phyloP scores from a whole-genome alignment of 345 rosid species.

The Arabis hirsuta region DNA sequence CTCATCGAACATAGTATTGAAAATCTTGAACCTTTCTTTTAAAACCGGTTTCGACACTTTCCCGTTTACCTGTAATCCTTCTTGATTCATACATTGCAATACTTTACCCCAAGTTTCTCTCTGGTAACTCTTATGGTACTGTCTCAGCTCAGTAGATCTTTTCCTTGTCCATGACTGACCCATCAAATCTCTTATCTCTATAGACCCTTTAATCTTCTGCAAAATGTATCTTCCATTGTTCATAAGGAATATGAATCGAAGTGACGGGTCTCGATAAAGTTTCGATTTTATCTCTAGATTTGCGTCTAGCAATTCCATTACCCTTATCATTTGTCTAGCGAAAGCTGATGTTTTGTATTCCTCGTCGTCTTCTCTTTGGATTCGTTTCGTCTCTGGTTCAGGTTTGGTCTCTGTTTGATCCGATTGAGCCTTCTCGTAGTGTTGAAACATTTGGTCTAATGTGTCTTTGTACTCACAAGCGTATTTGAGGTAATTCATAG shows the following conservation, averaged over 20 bases:
- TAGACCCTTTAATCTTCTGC: conserved; percentile 72
- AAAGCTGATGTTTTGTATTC: conserved; percentile 48
- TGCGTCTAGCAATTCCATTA: conserved; percentile 75
- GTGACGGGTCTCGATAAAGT: conserved; percentile 62
- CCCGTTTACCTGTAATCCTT: conserved; percentile 68
- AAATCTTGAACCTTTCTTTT: conserved; percentile 80
- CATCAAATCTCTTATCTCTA: conserved; percentile 65
- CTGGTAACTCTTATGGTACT: conserved; percentile 77
- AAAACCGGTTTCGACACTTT: conserved; percentile 66
- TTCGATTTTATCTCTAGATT: conserved; percentile 66
- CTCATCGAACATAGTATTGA: conserved; percentile 81
- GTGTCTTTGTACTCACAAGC: conserved; percentile 79
- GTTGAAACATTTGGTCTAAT: conserved; percentile 65
- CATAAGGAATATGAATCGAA: conserved; percentile 81
- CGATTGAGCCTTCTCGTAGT: conserved; percentile 37
- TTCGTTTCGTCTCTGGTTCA: conserved; percentile 34
- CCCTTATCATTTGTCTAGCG: conserved; percentile 47
- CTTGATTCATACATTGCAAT: conserved; percentile 63
- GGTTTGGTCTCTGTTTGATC: conserved; percentile 16
- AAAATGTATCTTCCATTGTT: conserved; percentile 85
- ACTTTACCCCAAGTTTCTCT: conserved; percentile 86
- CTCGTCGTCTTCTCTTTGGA: conserved; percentile 36
- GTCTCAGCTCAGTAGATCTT: conserved; percentile 70
- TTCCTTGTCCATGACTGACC: conserved; percentile 62
- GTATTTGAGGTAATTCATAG: conserved; percentile 85